Conservation (phyloP, 208 protist genomes). For the Leishmania lainsoni region DNA sequence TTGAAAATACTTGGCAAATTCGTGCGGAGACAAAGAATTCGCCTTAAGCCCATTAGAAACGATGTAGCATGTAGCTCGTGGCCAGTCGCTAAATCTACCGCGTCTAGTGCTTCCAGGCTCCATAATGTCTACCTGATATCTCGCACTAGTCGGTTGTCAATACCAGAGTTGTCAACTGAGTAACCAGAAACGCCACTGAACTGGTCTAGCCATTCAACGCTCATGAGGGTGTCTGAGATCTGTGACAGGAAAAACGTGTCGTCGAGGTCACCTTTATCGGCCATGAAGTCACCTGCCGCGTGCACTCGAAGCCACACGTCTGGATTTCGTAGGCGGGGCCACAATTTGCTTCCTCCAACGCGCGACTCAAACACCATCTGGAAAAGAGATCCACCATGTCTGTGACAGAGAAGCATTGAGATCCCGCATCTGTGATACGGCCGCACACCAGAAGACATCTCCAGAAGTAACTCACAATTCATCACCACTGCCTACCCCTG, state of each 20-base stretch:
- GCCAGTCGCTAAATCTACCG: constrained; percentile 34
- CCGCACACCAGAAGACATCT: constrained; percentile 19
- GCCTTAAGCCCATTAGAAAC: constrained; percentile 38
- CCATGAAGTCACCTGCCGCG: neutral
- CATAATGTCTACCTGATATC: constrained; percentile 17
- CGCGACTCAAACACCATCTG: constrained; percentile 28
- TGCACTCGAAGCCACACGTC: constrained; percentile 8
- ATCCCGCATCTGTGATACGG: constrained; percentile 48
- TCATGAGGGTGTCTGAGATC: constrained; percentile 8
- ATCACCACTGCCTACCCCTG: neutral
- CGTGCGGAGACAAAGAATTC: constrained; percentile 26
- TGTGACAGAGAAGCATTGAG: constrained; percentile 24
- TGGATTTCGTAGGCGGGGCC: constrained; percentile 20
- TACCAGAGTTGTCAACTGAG: neutral
- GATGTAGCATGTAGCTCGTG: constrained; percentile 27
- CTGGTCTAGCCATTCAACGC: constrained; percentile 17
- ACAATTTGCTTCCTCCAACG: constrained; percentile 42
- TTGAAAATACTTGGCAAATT: neutral
- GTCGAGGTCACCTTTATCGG: neutral
- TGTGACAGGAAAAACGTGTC: constrained; percentile 12
- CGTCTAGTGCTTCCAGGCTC: constrained; percentile 24
- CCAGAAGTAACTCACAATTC: too few species aligned
- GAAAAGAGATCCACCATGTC: constrained; percentile 27
- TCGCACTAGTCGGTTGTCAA: neutral
- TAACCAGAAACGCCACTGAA: constrained; percentile 31